These are phyloP conservation scores for Microdochium paspali DNA, from an alignment of 2,329 filamentous ascomycete genomes.

Conservation along the genomic window DNA sequence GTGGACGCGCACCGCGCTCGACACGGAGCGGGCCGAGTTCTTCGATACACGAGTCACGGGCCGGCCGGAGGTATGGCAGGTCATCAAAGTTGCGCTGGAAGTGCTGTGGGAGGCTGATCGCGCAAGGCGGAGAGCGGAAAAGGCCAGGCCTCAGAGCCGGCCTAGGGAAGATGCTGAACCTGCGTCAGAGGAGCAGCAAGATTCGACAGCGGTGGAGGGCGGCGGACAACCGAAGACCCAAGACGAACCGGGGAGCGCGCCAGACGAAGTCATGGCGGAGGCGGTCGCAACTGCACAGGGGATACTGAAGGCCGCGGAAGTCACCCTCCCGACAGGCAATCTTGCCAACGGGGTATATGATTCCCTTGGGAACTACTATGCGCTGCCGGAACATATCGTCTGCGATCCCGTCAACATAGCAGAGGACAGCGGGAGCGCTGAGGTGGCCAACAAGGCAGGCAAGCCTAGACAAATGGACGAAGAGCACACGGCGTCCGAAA, in stretches of 20 bases:
- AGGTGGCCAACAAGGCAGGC: too few relatives aligned
- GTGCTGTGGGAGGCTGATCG: slow-evolving; percentile 51
- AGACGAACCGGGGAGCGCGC: slow-evolving; percentile 12
- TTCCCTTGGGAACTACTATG: slow-evolving; percentile 58
- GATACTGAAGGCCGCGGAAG: slow-evolving; percentile 68
- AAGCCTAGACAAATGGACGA: slow-evolving; percentile 11
- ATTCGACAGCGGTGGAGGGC: too few relatives aligned
- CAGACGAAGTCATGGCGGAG: slow-evolving; percentile 20
- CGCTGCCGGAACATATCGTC: slow-evolving; percentile 58
- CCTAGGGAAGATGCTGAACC: background rate
- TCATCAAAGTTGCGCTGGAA: slow-evolving; percentile 58
- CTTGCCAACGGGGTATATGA: slow-evolving; percentile 66
- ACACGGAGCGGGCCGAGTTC: slow-evolving; percentile 68
- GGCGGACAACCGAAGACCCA: background rate
- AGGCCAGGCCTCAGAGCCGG: slow-evolving; percentile 1
- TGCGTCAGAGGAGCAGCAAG: too few relatives aligned
- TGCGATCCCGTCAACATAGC: slow-evolving; percentile 54
- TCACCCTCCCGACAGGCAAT: slow-evolving; percentile 66
- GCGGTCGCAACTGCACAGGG: slow-evolving; percentile 62
- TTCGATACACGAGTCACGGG: slow-evolving; percentile 86
- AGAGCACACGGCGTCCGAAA: slow-evolving; percentile 15
- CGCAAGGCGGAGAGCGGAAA: background rate
- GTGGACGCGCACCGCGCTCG: slow-evolving; percentile 64
- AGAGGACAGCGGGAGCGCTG: slow-evolving; percentile 7
- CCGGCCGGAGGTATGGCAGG: slow-evolving; percentile 69